These are phyloP conservation scores for Pterula multifida DNA, from an alignment of 1,284 basidiomycete genomes.

Conservation along the genomic window DNA sequence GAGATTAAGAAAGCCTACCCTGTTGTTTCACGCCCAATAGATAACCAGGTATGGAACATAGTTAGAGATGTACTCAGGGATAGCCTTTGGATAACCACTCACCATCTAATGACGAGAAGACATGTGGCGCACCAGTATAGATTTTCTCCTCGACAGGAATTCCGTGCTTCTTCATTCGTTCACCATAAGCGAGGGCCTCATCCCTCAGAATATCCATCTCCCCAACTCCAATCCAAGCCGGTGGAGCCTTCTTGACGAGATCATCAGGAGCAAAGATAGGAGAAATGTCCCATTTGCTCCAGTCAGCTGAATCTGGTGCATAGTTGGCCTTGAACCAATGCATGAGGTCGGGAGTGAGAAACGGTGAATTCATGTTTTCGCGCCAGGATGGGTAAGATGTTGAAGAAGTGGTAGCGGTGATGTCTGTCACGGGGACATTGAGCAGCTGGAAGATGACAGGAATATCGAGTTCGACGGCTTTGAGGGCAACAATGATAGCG, in stretches of 20 bases:
- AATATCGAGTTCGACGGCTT: slow-evolving; percentile 36
- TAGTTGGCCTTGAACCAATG: slow-evolving; percentile 62
- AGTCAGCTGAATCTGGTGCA: slow-evolving; percentile 46
- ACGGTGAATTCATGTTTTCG: slow-evolving; percentile 44
- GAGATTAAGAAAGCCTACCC: slow-evolving; percentile 8
- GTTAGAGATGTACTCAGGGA: background rate
- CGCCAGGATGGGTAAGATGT: slow-evolving; percentile 39
- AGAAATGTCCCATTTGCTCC: slow-evolving; percentile 55
- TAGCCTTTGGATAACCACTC: slow-evolving; percentile 16
- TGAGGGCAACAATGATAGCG: slow-evolving; percentile 53
- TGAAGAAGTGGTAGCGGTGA: slow-evolving; percentile 38
- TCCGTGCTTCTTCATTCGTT: slow-evolving; percentile 43
- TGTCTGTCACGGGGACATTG: slow-evolving; percentile 62
- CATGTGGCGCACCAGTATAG: slow-evolving; percentile 54
- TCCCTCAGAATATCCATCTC: slow-evolving; percentile 59
- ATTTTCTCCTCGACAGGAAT: slow-evolving; percentile 41
- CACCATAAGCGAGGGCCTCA: slow-evolving; percentile 55
- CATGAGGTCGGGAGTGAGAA: slow-evolving; percentile 54
- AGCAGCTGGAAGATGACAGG: slow-evolving; percentile 52
- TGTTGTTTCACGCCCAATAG: slow-evolving; percentile 4
- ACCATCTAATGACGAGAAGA: slow-evolving; percentile 62
- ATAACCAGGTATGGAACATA: background rate
- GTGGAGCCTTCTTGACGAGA: slow-evolving; percentile 36
- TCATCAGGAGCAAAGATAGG: slow-evolving; percentile 54
- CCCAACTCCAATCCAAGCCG: slow-evolving; percentile 50